phyloP scores from a whole-genome alignment of 352 stramenopile species.

The Thraustochytrium sp. region DNA sequence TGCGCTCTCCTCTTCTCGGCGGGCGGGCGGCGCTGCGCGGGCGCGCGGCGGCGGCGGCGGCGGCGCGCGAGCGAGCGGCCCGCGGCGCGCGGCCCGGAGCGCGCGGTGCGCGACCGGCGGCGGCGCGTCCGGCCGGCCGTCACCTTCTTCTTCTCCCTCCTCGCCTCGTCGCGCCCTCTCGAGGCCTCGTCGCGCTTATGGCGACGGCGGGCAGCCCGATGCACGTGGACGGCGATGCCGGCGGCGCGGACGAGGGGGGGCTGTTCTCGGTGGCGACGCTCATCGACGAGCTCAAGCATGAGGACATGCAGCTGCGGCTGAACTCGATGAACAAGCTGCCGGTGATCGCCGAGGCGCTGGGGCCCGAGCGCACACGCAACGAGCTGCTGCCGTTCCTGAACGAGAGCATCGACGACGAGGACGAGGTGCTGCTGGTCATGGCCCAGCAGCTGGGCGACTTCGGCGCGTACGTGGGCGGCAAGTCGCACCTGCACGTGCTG shows the following conservation, averaged over 20 bases:
- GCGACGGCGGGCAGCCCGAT: background rate
- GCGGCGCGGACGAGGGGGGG: background rate
- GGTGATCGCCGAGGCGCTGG: conserved; percentile 78
- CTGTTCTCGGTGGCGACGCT: conserved; percentile 74
- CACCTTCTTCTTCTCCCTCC: too few species aligned
- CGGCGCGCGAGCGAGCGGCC: too few species aligned
- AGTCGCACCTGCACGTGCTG: conserved; percentile 72
- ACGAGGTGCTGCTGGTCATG: conserved; percentile 91
- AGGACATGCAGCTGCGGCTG: conserved; percentile 79
- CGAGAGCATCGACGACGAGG: conserved; percentile 71
- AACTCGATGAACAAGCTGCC: conserved; percentile 82
- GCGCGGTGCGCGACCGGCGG: too few species aligned
- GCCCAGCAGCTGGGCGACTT: conserved; percentile 74
- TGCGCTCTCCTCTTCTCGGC: too few species aligned
- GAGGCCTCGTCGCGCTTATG: too few species aligned
- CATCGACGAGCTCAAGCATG: conserved; percentile 82
- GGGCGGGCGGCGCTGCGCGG: too few species aligned
- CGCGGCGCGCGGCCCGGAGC: too few species aligned
- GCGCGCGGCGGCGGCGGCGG: too few species aligned
- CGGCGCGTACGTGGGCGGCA: conserved; percentile 80
- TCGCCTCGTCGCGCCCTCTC: too few species aligned
- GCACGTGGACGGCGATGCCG: background rate
- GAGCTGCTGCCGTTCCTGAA: conserved; percentile 98
- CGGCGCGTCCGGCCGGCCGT: too few species aligned
- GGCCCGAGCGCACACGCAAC: conserved; percentile 73